Evolutionary conservation across 176 grass and related monocot genomes (phyloP), one percentile per base, ranked within the genome.

Genomic region (Guadua angustifolia): DNA sequence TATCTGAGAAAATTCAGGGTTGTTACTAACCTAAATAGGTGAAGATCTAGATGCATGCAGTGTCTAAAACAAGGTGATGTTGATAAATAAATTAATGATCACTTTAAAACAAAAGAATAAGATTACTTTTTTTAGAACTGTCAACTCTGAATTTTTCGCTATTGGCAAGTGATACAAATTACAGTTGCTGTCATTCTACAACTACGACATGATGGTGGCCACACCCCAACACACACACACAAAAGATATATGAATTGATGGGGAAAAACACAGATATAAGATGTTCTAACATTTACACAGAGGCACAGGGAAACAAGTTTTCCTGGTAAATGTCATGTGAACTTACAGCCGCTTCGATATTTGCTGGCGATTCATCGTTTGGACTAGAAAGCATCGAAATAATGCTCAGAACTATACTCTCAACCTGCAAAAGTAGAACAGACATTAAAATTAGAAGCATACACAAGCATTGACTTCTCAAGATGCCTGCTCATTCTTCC

Each of bases 311-410:
- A 85, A 82, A 66, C 65, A 75, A 77, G 36, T 59, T 73, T 7
- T 21, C 11, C 43, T 11, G 5, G 39, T 26, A 88, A 57, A 76
- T 90, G 39, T 66, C 7, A 73, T 56, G 66, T 70, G 24, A 77
- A 87, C 94, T 97, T 94, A 97, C 94, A 82, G 94, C 94, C 22
- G 94, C 89, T 79, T 97, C 94, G 66, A 97, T 85, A 88, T 97
- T 97, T 74, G 91, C 94, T 70, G 91, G 89, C 4, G 94, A 97
- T 73, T 97, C 91, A 39, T 97, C 94, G 70, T 97, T 97, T 69
- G 94, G 94, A 82, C 91, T 90, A 83, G 94, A 97, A 77, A 97
- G 91, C 91, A 97, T 97, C 18, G 94, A 94, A 83, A 97, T 97
- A 78, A 97, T 97, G 89, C 94, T 97, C 60, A 97, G 45, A 86